Percentiles rank a stretch among this genome's conserved stretches.
Evolutionary conservation across 2,329 filamentous ascomycete genomes (phyloP).

Genomic region (Pseudonectria buxi): DNA sequence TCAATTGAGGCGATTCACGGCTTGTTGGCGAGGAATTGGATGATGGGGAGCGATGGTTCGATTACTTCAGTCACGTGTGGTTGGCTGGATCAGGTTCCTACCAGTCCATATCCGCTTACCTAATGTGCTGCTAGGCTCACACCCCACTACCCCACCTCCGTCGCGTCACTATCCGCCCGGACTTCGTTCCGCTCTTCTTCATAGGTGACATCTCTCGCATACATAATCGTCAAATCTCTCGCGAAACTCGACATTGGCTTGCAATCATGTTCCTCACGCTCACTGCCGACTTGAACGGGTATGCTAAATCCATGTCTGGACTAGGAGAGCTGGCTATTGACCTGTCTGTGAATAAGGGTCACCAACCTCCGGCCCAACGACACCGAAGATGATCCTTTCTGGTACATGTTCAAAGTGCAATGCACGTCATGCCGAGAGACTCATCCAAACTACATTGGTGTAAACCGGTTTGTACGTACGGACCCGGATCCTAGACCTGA

Average conservation of each 20-base stretch:
- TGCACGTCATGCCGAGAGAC: slow-evolving; percentile 95
- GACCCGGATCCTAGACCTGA: neutral
- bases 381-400: slow-evolving; percentile 75
- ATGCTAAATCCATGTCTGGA: slow-evolving; percentile 20
- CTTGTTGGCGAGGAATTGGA: slow-evolving; percentile 15
- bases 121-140: slow-evolving; percentile 15
- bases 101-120: neutral
- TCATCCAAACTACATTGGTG: slow-evolving; percentile 77
- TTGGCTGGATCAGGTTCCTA: neutral
- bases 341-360: slow-evolving; percentile 60
- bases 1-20: slow-evolving; percentile 20
- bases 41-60: slow-evolving; percentile 16
- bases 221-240: too few relatives aligned
- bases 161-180: slow-evolving; percentile 5
- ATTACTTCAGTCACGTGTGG: slow-evolving; percentile 19
- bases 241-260: neutral
- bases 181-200: too few relatives aligned
- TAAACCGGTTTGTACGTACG: slow-evolving; percentile 75
- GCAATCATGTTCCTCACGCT: slow-evolving; percentile 57
- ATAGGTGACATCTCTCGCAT: too few relatives aligned
- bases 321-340: slow-evolving; percentile 9
- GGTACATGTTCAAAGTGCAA: slow-evolving; percentile 96
- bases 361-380: slow-evolving; percentile 84
- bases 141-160: slow-evolving; percentile 17
- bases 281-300: slow-evolving; percentile 66